These are phyloP conservation scores for Priceomyces medius DNA, from an alignment of 805 yeast species.

Conservation along the genomic window DNA sequence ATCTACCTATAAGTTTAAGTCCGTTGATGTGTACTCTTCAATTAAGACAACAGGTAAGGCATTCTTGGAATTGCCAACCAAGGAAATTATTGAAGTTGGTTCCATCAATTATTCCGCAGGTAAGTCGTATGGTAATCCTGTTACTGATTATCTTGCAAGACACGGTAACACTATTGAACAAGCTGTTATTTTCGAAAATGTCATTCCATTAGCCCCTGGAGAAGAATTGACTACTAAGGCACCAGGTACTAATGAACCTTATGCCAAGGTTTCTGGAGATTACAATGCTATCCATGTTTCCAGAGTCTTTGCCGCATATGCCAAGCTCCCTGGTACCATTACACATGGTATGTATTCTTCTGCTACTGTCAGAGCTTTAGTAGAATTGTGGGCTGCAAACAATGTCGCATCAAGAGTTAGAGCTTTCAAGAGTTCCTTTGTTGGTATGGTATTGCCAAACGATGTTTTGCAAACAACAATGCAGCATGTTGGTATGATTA, in stretches of 20 bases:
- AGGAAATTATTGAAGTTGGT: slow-evolving; percentile 83
- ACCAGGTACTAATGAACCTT: slow-evolving; percentile 94
- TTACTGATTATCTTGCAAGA: slow-evolving; percentile 87
- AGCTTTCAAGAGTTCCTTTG: slow-evolving; percentile 86
- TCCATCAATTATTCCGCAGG: slow-evolving; percentile 85
- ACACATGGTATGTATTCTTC: slow-evolving; percentile 99
- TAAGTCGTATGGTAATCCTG: slow-evolving; percentile 95
- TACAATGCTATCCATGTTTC: slow-evolving; percentile 98
- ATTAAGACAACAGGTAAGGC: slow-evolving; percentile 85
- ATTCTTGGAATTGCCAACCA: slow-evolving; percentile 84
- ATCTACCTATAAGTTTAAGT: slow-evolving; percentile 79
- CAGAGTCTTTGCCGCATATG: slow-evolving; percentile 90
- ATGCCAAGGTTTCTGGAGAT: slow-evolving; percentile 97
- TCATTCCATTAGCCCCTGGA: slow-evolving; percentile 76
- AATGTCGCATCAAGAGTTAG: slow-evolving; percentile 94
- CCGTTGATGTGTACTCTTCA: slow-evolving; percentile 69
- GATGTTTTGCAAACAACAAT: slow-evolving; percentile 81
- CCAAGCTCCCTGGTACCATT: slow-evolving; percentile 93
- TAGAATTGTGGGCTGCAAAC: slow-evolving; percentile 98
- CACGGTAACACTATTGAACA: slow-evolving; percentile 93
- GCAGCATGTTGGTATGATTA: slow-evolving; percentile 98
- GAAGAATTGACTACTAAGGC: slow-evolving; percentile 69
- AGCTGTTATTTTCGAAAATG: slow-evolving; percentile 84
- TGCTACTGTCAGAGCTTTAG: slow-evolving; percentile 90
- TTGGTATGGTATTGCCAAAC: slow-evolving; percentile 97